Evolutionary conservation across 2,329 filamentous ascomycete species (phyloP).

Genomic region (Rhynchosporium agropyri): DNA sequence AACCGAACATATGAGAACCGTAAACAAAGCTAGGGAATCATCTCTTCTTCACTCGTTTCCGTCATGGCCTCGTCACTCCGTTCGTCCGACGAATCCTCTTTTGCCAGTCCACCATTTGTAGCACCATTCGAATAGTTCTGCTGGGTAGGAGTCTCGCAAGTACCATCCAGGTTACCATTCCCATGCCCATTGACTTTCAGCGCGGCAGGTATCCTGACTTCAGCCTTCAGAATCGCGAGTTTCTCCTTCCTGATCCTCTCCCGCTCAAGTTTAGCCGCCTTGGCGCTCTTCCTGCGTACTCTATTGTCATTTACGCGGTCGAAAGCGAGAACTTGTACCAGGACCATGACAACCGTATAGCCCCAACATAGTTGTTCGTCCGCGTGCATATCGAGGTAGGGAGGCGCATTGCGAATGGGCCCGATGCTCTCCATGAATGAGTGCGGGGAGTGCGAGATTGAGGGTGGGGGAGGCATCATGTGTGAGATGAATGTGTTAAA

Average conservation of each 20-base stretch:
- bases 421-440: conserved; percentile 39
- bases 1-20: not conserved
- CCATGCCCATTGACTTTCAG: conserved; percentile 17
- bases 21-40: conserved; percentile 27
- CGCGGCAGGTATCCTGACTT: conserved; percentile 9
- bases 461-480: conserved; percentile 39
- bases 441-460: conserved; percentile 38
- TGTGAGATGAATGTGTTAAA: conserved; percentile 46
- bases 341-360: conserved; percentile 46
- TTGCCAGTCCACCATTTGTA: conserved; percentile 11
- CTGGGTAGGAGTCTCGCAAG: conserved; percentile 11
- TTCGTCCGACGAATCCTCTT: conserved; percentile 19
- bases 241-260: conserved; percentile 27
- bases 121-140: conserved; percentile 16
- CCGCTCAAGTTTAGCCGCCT: conserved; percentile 31
- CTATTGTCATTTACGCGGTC: conserved; percentile 40
- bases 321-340: conserved; percentile 44
- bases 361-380: conserved; percentile 45
- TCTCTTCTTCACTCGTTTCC: conserved; percentile 36
- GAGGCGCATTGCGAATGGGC: conserved; percentile 38
- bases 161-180: conserved; percentile 14
- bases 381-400: conserved; percentile 45
- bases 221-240: conserved; percentile 16
- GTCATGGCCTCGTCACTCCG: conserved; percentile 30
- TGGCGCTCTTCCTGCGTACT: conserved; percentile 30